Conservation (phyloP, 768 basidiomycete genomes). For the Naematelia aurantialba region DNA sequence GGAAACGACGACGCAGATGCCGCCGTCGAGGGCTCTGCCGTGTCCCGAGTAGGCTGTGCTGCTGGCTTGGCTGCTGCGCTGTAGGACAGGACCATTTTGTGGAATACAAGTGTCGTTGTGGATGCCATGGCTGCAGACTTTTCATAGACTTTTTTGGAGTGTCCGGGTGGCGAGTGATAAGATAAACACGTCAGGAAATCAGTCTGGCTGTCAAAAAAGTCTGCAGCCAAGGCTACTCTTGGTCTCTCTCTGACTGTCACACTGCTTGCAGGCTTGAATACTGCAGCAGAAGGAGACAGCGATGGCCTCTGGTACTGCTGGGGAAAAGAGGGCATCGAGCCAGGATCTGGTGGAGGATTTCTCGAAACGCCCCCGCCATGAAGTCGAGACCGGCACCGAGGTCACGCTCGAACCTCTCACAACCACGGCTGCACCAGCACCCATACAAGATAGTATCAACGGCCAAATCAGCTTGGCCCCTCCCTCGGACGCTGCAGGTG, state of each 20-base stretch:
- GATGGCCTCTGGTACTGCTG: too few relatives aligned
- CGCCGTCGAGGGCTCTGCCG: background rate
- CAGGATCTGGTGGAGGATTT: background rate
- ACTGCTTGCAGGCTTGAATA: too few relatives aligned
- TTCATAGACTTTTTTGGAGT: background rate
- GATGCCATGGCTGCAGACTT: background rate
- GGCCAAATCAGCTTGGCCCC: background rate
- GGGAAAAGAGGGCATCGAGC: background rate
- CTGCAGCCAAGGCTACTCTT: too few relatives aligned
- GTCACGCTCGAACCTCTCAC: background rate
- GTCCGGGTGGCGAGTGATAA: background rate
- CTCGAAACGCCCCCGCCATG: background rate
- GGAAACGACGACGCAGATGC: background rate
- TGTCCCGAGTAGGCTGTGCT: slow-evolving; percentile 9
- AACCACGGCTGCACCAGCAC: background rate
- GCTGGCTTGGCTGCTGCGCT: slow-evolving; percentile 30
- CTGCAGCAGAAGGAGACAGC: background rate
- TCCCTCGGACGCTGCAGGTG: background rate
- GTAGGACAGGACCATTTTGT: slow-evolving; percentile 36
- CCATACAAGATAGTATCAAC: background rate
- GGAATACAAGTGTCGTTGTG: too few relatives aligned
- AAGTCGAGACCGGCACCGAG: background rate
- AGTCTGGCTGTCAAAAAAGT: too few relatives aligned
- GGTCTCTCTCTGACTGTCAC: too few relatives aligned
- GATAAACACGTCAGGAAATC: background rate